These are phyloP conservation scores for Malassezia arunalokei DNA, from an alignment of 1,284 basidiomycete genomes.

Conservation along the genomic window DNA sequence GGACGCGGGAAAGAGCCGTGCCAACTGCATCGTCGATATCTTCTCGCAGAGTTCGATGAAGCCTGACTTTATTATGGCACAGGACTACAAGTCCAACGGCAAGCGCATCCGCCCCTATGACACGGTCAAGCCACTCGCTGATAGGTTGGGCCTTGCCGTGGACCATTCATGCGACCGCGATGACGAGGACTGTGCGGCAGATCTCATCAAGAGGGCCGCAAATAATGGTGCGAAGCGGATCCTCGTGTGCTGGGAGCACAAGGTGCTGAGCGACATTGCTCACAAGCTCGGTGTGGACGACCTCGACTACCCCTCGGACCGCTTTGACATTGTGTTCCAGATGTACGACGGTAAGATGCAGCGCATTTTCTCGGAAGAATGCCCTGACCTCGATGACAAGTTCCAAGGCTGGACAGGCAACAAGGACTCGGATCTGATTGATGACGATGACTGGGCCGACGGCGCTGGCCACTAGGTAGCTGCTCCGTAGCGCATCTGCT, in stretches of 20 bases:
- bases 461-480: conserved; percentile 4
- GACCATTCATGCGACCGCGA: conserved; percentile 41
- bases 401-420: conserved; percentile 2
- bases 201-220: conserved; percentile 27
- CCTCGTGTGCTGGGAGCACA: conserved; percentile 29
- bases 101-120: conserved; percentile 35
- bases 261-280: conserved; percentile 29
- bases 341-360: conserved; percentile 17
- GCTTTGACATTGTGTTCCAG: conserved; percentile 21
- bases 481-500: background rate
- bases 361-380: conserved; percentile 20
- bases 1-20: conserved; percentile 5
- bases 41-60: conserved; percentile 7
- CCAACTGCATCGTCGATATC: conserved; percentile 7
- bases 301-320: conserved; percentile 11
- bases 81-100: conserved; percentile 29
- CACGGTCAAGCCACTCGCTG: conserved; percentile 42
- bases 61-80: conserved; percentile 21
- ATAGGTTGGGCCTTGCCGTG: conserved; percentile 35
- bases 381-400: conserved; percentile 19
- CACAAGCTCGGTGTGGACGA: conserved; percentile 26
- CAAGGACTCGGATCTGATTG: conserved; percentile 3
- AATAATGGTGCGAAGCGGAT: conserved; percentile 15
- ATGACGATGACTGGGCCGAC: conserved; percentile 2
- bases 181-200: conserved; percentile 33